Conservation (phyloP, 1,284 basidiomycete genomes). For the Cronartium quercuum region DNA sequence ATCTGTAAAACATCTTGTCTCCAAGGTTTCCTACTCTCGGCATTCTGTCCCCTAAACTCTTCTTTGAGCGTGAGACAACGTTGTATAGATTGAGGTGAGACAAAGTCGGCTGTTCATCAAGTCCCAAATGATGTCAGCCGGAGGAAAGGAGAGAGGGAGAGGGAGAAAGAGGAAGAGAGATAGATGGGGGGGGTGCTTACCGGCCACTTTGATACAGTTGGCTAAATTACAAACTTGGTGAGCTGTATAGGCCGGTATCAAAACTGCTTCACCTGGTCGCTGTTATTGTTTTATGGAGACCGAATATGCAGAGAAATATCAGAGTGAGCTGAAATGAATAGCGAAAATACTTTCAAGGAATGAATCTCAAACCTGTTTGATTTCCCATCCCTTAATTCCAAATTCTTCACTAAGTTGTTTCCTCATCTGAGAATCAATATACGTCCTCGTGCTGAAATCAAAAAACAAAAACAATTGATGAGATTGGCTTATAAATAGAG, state of each 20-base stretch:
- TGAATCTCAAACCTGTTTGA: constrained; percentile 39
- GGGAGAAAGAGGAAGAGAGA: background rate
- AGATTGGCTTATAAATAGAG: background rate
- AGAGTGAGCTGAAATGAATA: too few relatives aligned
- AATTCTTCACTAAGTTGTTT: constrained; percentile 42
- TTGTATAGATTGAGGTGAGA: constrained; percentile 22
- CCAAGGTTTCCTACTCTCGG: constrained; percentile 29
- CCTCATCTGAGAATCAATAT: constrained; percentile 43
- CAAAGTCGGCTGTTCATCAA: constrained; percentile 25
- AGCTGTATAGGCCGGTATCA: constrained; percentile 47
- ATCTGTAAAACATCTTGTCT: constrained; percentile 32
- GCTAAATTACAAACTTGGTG: constrained; percentile 47
- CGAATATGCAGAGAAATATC: too few relatives aligned
- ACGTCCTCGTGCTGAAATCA: constrained; percentile 43
- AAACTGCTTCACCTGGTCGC: constrained; percentile 45
- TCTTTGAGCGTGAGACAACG: constrained; percentile 27
- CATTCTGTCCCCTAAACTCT: constrained; percentile 21
- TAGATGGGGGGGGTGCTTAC: background rate
- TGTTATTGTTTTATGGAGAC: too few relatives aligned
- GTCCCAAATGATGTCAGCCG: background rate
- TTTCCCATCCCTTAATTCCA: constrained; percentile 44
- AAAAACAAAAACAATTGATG: background rate
- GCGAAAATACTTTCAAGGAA: background rate
- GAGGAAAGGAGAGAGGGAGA: background rate
- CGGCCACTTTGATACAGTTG: constrained; percentile 47